Evolutionary conservation across 352 stramenopile genomes (phyloP), one percentile per base, ranked within the genome.

Genomic region (Pythium folliculosum): DNA sequence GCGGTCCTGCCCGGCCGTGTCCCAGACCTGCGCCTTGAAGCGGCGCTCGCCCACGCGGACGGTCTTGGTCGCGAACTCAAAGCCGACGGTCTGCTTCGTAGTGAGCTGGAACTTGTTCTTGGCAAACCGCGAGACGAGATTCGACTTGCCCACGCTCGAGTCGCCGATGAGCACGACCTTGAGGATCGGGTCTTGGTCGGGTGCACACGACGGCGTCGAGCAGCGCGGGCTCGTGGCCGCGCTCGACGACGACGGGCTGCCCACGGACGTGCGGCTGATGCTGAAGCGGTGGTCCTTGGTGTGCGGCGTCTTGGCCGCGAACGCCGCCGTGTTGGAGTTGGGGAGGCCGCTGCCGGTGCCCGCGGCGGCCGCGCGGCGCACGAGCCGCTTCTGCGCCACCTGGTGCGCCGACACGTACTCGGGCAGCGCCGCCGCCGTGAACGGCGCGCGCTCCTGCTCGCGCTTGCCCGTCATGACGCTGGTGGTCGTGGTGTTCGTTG

Each of bases 131-230:
- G 90, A 77, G 47, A 96, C 82, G 52, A 96, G 81, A 60, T 95
- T 95, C 32, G 85, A 93, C 65, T 96, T 96, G 64, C 89, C 89
- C 13, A 96, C 89, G 60, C 84, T 81, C 44, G 89, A 96, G 73
- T 96, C 85, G 48, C 89, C 89, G 48, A 96, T 96, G 38, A 95
- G 82, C 64, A 96, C 86, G 32, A 96, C 86, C 67, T 96, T 96
- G 45, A 96, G 76, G 55, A 90, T 90, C 54, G 80, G 86, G 58
- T 91, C 76, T n/a, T 65, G 67, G n/a, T 75, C 60, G 14, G 37
- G 48, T 5, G 47, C 67, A n/a, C 65, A 72, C 32, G 70, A 76
- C 23, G 71, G 60, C 70, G 32, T 73, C 57, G 71, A 84, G 60
- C 64, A 78, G 25, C 80, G 80, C 23, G 84, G 77, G 54, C 84